phyloP scores from a whole-genome alignment of 176 grass and related monocot genomes.

The Zea mays region DNA sequence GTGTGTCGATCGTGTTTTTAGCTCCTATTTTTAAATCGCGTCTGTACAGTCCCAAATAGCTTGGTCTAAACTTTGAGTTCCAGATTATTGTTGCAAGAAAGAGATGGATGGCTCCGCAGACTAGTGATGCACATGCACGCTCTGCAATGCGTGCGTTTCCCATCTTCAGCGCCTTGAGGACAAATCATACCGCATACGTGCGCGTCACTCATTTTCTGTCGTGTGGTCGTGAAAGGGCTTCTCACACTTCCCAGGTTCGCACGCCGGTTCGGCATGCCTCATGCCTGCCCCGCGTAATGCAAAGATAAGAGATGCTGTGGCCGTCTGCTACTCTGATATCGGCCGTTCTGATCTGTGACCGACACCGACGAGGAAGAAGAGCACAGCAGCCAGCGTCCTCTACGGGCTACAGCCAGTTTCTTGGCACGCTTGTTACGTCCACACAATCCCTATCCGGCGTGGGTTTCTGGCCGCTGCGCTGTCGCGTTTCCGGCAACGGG shows the following conservation, averaged over 20 bases:
- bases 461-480: neutral
- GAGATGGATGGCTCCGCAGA: too few species aligned
- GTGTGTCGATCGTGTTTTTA: too few species aligned
- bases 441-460: neutral
- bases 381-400: neutral
- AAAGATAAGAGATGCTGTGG: neutral
- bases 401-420: neutral
- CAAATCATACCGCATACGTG: neutral
- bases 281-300: neutral
- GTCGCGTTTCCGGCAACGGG: constrained; percentile 14
- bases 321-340: neutral
- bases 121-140: too few species aligned
- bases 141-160: too few species aligned
- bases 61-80: too few species aligned
- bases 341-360: neutral
- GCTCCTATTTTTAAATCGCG: too few species aligned
- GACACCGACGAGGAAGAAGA: neutral
- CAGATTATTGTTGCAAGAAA: too few species aligned
- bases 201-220: neutral
- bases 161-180: too few species aligned
- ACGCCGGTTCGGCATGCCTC: neutral
- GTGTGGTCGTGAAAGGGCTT: too few species aligned
- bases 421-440: neutral
- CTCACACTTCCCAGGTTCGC: neutral
- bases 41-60: too few species aligned